Conservation (phyloP, 306 rosid species). For the Crotalaria pallida region DNA sequence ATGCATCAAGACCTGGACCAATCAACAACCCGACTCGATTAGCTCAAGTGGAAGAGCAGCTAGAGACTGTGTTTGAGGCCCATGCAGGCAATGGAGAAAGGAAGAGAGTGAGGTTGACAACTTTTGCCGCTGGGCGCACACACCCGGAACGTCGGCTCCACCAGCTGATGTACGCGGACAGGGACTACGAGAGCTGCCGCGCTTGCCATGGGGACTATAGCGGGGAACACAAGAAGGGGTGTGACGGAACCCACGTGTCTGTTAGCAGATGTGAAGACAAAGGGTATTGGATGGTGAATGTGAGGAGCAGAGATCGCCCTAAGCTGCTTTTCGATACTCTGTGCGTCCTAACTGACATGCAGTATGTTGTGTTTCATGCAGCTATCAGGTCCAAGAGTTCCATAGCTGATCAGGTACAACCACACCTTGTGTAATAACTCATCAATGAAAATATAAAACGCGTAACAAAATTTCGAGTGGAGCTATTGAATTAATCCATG, state of each 20-base stretch:
- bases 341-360: slow-evolving; percentile 69
- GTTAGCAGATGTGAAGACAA: slow-evolving; percentile 57
- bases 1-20: slow-evolving; percentile 48
- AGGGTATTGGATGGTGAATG: slow-evolving; percentile 61
- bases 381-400: slow-evolving; percentile 58
- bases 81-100: slow-evolving; percentile 42
- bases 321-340: slow-evolving; percentile 80
- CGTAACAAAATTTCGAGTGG: neutral
- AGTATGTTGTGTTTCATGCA: slow-evolving; percentile 78
- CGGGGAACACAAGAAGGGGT: slow-evolving; percentile 46
- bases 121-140: slow-evolving; percentile 38
- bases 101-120: slow-evolving; percentile 48
- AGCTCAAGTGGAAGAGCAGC: slow-evolving; percentile 52
- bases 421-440: too few species aligned
- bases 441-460: too few species aligned
- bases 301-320: slow-evolving; percentile 65
- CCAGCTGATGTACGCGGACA: slow-evolving; percentile 68
- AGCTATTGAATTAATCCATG: neutral
- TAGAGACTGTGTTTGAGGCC: slow-evolving; percentile 59
- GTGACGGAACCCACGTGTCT: slow-evolving; percentile 67
- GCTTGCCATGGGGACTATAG: slow-evolving; percentile 39
- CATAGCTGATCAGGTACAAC: slow-evolving; percentile 77
- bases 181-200: slow-evolving; percentile 54
- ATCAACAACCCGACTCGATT: slow-evolving; percentile 46
- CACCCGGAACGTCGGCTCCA: slow-evolving; percentile 79